Evolutionary conservation across 306 rosid genomes (phyloP).

Genomic region (Begonia peltatifolia): DNA sequence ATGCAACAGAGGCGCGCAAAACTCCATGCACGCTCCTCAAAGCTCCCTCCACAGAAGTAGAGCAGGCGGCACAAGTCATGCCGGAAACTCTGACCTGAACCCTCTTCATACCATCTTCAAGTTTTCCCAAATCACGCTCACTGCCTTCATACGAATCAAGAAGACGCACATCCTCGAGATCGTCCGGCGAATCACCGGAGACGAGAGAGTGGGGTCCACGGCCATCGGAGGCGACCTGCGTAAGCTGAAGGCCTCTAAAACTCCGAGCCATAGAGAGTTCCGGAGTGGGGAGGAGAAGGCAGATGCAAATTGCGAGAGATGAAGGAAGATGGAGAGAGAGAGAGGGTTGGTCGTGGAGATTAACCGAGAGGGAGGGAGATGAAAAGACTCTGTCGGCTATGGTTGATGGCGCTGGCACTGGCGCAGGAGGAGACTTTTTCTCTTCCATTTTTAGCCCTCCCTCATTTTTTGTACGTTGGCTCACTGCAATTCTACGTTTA

Average conservation of each 20-base stretch:
- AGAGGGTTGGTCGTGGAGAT: conserved; percentile 2
- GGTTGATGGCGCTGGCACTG: no score
- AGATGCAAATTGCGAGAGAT: background rate
- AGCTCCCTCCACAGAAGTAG: conserved; percentile 83
- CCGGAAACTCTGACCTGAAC: conserved; percentile 69
- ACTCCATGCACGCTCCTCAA: conserved; percentile 49
- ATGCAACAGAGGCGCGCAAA: conserved; percentile 59
- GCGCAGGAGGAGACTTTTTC: no score
- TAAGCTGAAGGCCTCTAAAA: conserved; percentile 32
- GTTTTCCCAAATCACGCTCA: conserved; percentile 11
- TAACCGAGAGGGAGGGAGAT: conserved; percentile 1
- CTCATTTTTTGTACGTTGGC: no score
- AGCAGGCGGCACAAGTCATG: conserved; percentile 97
- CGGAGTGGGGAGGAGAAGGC: conserved; percentile 5
- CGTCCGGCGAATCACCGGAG: conserved; percentile 19
- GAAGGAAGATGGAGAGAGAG: background rate
- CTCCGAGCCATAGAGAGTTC: conserved; percentile 29
- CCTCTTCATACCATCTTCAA: conserved; percentile 28
- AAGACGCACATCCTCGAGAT: conserved; percentile 63
- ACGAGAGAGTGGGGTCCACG: conserved; percentile 2
- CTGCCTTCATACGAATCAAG: conserved; percentile 46
- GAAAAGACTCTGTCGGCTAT: background rate
- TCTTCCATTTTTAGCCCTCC: no score
- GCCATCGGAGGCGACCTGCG: conserved; percentile 12
- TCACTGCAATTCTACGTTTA: no score